Evolutionary conservation across 768 basidiomycete genomes (phyloP), one percentile per base, ranked within the genome.

Genomic region (Termitomyces sp.): DNA sequence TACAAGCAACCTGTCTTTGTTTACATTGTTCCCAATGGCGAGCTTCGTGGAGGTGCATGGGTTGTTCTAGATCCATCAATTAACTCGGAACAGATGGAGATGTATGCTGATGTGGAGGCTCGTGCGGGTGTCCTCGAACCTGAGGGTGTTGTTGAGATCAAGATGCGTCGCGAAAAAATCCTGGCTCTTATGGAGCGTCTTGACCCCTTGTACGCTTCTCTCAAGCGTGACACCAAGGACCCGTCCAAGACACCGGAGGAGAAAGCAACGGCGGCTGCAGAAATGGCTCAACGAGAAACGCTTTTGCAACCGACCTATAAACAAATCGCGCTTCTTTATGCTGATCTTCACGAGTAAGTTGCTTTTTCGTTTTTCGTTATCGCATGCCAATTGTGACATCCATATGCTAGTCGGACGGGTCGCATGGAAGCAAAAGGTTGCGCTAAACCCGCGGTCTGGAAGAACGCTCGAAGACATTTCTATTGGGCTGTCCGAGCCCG

Each of bases 391-490:
- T 41, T 5, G 22, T 20, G 57, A 52, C 27, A 15, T 15, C 41
- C 48, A 42, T 61, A n/a, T 45, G 57, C 58, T 67, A 96, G 95
- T 73, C 93, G 95, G 50, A 82, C 85, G 47, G 95, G 95, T 50
- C 93, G 95, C 49, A 96, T 97, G 95, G 93, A 97, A 74, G 95
- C 95, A 30, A 98, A 98, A 76, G 94, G 93, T 18, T 95, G 95
- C 64, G 95, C 95, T 8, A 89, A 88, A 61, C 80, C 92, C 20
- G 79, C 85, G 31, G 82, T 87, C 48, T 98, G 95, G 95, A 93
- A 91, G 73, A 81, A 91, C 54, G 86, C 95, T 57, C 87, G 93
- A 59, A 84, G 94, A 61, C 81, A 87, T 68, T 95, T 98, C 82
- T 96, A 96, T 76, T 97, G 94, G 95, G 85, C 91, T 45, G 81